Evolutionary conservation across 2,329 filamentous ascomycete genomes (phyloP).

Genomic region (Xylaria sp.): DNA sequence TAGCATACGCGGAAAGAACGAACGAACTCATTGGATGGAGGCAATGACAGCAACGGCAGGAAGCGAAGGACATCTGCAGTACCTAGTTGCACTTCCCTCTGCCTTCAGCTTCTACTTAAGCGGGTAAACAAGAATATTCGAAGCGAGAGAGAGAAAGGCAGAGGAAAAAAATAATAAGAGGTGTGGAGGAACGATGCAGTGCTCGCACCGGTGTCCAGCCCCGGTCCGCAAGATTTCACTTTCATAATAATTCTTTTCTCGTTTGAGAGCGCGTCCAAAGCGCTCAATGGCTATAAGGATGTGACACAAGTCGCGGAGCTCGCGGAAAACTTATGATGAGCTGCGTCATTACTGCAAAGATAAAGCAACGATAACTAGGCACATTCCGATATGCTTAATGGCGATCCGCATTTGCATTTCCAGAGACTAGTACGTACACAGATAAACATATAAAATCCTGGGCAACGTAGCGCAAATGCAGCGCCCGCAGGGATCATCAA

Average conservation of each 20-base stretch:
- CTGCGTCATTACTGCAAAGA: slow-evolving; percentile 45
- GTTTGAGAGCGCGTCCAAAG: slow-evolving; percentile 26
- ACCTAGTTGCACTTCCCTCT: slow-evolving; percentile 19
- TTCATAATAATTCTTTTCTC: slow-evolving; percentile 22
- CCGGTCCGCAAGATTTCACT: slow-evolving; percentile 20
- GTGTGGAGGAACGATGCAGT: slow-evolving; percentile 23
- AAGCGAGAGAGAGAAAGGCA: slow-evolving; percentile 7
- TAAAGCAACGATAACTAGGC: slow-evolving; percentile 43
- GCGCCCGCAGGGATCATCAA: not conserved
- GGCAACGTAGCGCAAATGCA: slow-evolving; percentile 5
- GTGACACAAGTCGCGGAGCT: slow-evolving; percentile 45
- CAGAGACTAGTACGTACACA: slow-evolving; percentile 24
- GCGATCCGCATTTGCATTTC: slow-evolving; percentile 47
- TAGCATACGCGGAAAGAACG: slow-evolving; percentile 29
- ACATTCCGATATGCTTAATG: slow-evolving; percentile 48
- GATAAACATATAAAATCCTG: slow-evolving; percentile 10
- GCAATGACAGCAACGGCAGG: not conserved
- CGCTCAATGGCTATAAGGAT: slow-evolving; percentile 39
- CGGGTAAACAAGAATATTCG: slow-evolving; percentile 14
- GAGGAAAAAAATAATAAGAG: not conserved
- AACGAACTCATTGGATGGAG: slow-evolving; percentile 22
- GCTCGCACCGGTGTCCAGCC: slow-evolving; percentile 21
- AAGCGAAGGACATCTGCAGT: not conserved
- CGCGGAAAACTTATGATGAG: slow-evolving; percentile 26
- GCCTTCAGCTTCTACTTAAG: not conserved